phyloP scores from a whole-genome alignment of 169 alveolate species.

The Plasmodium knowlesi region DNA sequence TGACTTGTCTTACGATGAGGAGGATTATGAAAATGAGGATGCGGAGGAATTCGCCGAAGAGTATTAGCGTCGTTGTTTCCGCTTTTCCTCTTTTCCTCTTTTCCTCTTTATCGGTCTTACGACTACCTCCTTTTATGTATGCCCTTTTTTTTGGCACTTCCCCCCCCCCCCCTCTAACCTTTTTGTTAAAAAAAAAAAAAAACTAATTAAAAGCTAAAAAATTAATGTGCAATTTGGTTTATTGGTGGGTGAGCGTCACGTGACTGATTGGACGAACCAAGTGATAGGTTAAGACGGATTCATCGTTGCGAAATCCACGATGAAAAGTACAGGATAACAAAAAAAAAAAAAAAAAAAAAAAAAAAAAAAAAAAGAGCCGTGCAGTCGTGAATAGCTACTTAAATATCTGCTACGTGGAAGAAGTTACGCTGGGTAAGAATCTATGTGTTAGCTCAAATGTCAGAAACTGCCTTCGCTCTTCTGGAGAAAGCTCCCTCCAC shows the following conservation, averaged over 20 bases:
- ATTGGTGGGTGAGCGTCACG: background rate
- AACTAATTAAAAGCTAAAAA: background rate
- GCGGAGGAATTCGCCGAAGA: constrained; percentile 38
- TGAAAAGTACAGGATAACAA: background rate
- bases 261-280: background rate
- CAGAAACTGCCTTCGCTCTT: constrained; percentile 29
- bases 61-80: background rate
- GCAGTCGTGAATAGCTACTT: background rate
- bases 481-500: constrained; percentile 42
- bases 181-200: background rate
- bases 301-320: background rate
- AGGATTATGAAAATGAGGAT: constrained; percentile 51
- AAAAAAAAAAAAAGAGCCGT: background rate
- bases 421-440: background rate
- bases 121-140: background rate
- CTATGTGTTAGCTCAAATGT: background rate
- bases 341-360: background rate
- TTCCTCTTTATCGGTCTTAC: background rate
- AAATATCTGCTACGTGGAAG: background rate
- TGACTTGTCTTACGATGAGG: constrained; percentile 79
- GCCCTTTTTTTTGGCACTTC: background rate
- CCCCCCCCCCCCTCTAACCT: background rate
- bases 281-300: background rate
- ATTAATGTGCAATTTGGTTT: background rate
- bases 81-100: background rate